Conservation (phyloP, 1,284 basidiomycete genomes). For the Xerocomus nothofagi region DNA sequence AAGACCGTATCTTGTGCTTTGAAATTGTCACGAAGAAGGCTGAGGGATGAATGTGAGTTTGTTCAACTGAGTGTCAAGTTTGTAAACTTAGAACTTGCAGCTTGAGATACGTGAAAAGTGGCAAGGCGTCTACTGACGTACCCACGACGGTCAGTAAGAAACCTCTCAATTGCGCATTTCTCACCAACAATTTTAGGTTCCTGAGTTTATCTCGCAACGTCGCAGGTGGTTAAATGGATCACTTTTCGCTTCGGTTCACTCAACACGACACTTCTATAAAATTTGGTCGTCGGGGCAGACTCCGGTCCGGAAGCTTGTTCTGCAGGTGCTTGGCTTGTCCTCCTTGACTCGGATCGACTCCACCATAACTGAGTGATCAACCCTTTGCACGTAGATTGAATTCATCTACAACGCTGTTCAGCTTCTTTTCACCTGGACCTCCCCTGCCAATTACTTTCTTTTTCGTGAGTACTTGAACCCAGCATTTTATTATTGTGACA, state of each 20-base stretch:
- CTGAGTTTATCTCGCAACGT: conserved; percentile 90
- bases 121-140: conserved; percentile 87
- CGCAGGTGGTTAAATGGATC: conserved; percentile 91
- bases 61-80: neutral
- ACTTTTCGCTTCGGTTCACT: conserved; percentile 83
- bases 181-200: conserved; percentile 43
- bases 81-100: conserved; percentile 39
- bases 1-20: conserved; percentile 95
- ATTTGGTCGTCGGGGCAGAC: conserved; percentile 92
- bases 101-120: conserved; percentile 88
- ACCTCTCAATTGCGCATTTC: neutral
- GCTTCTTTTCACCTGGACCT: conserved; percentile 82
- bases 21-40: conserved; percentile 94
- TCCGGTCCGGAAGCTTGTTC: conserved; percentile 78
- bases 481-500: conserved; percentile 6
- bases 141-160: conserved; percentile 60
- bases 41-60: conserved; percentile 75
- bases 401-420: conserved; percentile 83
- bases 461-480: conserved; percentile 54
- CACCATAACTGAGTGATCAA: conserved; percentile 1
- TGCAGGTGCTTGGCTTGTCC: conserved; percentile 49
- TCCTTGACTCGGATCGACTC: conserved; percentile 1
- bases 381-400: conserved; percentile 49
- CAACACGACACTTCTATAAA: conserved; percentile 79
- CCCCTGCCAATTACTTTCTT: conserved; percentile 82